Conservation (phyloP, 192 early-diverging fungal species). For the Diversispora eburnea region DNA sequence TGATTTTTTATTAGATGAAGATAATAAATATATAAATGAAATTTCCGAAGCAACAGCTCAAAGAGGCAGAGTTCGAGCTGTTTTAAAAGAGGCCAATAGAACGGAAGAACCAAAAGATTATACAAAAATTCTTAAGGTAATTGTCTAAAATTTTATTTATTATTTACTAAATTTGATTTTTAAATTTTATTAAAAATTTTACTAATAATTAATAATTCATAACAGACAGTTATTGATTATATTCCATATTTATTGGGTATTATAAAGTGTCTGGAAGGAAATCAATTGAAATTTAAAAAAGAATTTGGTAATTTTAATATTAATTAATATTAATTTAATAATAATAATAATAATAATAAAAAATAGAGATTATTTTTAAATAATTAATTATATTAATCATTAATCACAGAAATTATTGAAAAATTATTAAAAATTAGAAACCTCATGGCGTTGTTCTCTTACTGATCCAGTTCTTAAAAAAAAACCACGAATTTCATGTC, state of each 20-base stretch:
- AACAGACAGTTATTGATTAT: conserved; percentile 47
- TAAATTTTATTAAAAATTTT: background rate
- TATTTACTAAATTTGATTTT: background rate
- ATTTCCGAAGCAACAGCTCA: conserved; percentile 58
- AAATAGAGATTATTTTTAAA: no score
- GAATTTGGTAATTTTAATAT: conserved; percentile 30
- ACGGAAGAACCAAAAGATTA: conserved; percentile 43
- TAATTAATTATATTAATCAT: no score
- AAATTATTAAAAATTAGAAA: conserved; percentile 35
- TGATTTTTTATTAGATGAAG: conserved; percentile 43
- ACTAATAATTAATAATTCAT: background rate
- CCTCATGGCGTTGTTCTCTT: conserved; percentile 56
- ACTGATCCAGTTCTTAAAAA: conserved; percentile 45
- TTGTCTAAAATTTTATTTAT: background rate
- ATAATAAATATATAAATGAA: conserved; percentile 42
- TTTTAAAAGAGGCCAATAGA: conserved; percentile 50
- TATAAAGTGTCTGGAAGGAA: conserved; percentile 37
- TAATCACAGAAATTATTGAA: background rate
- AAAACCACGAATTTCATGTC: conserved; percentile 46
- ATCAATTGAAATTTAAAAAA: conserved; percentile 32
- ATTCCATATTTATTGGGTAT: conserved; percentile 46
- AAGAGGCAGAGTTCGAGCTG: conserved; percentile 49
- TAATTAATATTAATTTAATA: no score
- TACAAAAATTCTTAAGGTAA: conserved; percentile 41
- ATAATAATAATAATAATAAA: no score